Evolutionary conservation across 805 yeast species (phyloP), one percentile per base, ranked within the genome.

Genomic region (Myxozyma monticola): DNA sequence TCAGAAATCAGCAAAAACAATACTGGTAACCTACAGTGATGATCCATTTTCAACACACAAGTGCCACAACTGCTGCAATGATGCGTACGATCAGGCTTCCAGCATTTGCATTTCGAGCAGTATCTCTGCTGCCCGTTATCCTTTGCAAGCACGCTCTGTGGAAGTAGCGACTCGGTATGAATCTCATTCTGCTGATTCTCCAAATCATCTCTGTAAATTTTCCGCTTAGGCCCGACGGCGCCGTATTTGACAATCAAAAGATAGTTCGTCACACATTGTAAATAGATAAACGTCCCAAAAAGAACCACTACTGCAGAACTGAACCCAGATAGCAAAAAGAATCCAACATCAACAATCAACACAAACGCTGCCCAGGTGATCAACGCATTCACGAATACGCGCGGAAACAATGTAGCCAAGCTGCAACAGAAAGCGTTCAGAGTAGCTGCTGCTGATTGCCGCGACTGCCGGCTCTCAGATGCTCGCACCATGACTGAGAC

Each of bases 31-130:
- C 5, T 41, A 77, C 67, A 95, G 70, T 68, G 78, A 77, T 51
- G 85, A 74, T 49, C 90, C 88, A 67, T 84, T 76, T 55, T 74
- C 66, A 72, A 57, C 17, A 72, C 64, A 46, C 76, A 72, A 18
- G 54, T 49, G 22, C 65, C 54, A 60, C 76, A 73, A 33, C 65
- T 60, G 25, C 71, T 58, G 59, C 76, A 72, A 52, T 72, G 76
- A 49, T 72, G 76, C 6, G 76, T 57, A 14, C 76, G 58, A 54
- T 72, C 76, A 1, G 76, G 76, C 49, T 72, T 72, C 71, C 72
- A 71, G 56, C 70, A 66, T 28, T 42, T 41, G 60, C 76, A 72
- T 49, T 72, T 73, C 30, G 51, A 45, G 59, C 76, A 72, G 55
- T 56, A 71, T 39, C 76, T 61, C 59, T 59, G 60, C 33, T 65